These are phyloP conservation scores for Sporisorium exsertum DNA, from an alignment of 1,284 basidiomycete genomes.

Conservation along the genomic window DNA sequence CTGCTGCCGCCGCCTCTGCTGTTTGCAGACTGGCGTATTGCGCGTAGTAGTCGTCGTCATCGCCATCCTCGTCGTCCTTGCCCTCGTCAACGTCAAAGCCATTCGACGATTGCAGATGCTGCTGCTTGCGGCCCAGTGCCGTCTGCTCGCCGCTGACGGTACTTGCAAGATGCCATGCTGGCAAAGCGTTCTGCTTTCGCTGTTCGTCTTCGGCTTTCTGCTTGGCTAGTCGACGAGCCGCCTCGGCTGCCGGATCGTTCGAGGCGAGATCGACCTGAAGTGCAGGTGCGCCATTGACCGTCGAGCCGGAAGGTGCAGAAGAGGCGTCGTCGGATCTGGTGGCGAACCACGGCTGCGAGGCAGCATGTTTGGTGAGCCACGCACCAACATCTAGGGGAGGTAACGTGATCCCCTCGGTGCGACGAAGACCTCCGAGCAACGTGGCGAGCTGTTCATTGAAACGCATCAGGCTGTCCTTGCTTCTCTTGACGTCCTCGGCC, in stretches of 20 bases:
- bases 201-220: constrained; percentile 58
- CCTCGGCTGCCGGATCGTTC: constrained; percentile 55
- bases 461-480: constrained; percentile 92
- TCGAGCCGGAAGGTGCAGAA: constrained; percentile 32
- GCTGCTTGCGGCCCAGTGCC: constrained; percentile 75
- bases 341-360: constrained; percentile 56
- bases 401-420: constrained; percentile 82
- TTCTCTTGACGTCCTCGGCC: constrained; percentile 82
- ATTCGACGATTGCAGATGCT: constrained; percentile 35
- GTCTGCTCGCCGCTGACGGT: constrained; percentile 93
- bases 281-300: constrained; percentile 35
- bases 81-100: constrained; percentile 39
- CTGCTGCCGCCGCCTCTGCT: constrained; percentile 44
- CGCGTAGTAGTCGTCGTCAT: constrained; percentile 66
- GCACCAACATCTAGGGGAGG: constrained; percentile 78
- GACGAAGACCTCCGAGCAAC: constrained; percentile 85
- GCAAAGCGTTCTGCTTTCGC: constrained; percentile 86
- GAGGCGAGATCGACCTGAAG: constrained; percentile 65
- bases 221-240: constrained; percentile 71
- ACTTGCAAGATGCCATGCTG: constrained; percentile 91
- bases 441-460: constrained; percentile 92
- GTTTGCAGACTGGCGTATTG: constrained; percentile 61
- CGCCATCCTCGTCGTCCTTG: constrained; percentile 41
- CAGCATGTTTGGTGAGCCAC: constrained; percentile 61
- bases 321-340: constrained; percentile 21